Evolutionary conservation across 345 rosid genomes (phyloP).

Genomic region (Odontarrhena argentea): DNA sequence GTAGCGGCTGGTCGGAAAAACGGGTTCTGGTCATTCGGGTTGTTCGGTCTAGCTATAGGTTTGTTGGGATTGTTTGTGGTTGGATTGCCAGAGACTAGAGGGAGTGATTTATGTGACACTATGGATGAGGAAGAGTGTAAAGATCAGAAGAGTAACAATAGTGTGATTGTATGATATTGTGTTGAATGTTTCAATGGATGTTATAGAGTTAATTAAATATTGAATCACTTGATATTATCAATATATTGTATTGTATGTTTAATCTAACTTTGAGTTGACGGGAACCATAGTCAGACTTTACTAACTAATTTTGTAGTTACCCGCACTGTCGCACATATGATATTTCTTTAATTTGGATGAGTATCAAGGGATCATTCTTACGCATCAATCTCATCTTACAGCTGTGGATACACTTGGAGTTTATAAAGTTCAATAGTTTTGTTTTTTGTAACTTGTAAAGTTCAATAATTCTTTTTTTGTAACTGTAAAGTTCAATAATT

Average conservation of each 20-base stretch:
- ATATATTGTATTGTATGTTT: neutral
- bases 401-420: no score
- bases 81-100: constrained; percentile 68
- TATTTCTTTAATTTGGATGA: no score
- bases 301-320: no score
- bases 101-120: constrained; percentile 52
- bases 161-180: constrained; percentile 19
- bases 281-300: neutral
- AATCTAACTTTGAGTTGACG: neutral
- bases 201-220: neutral
- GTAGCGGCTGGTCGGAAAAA: constrained; percentile 56
- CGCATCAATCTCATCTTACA: no score
- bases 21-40: constrained; percentile 49
- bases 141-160: constrained; percentile 19
- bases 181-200: neutral
- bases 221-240: neutral
- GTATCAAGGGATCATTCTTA: no score
- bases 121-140: constrained; percentile 65
- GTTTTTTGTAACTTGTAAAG: no score
- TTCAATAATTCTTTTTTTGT: no score
- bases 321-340: no score
- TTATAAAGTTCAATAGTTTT: no score
- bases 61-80: constrained; percentile 53
- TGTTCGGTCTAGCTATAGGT: constrained; percentile 62
- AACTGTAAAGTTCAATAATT: no score